A percentile compares a stretch with the other conserved stretches of the same genome.
phyloP scores from a whole-genome alignment of 495 filamentous ascomycete genomes.

The Viridothelium virens region DNA sequence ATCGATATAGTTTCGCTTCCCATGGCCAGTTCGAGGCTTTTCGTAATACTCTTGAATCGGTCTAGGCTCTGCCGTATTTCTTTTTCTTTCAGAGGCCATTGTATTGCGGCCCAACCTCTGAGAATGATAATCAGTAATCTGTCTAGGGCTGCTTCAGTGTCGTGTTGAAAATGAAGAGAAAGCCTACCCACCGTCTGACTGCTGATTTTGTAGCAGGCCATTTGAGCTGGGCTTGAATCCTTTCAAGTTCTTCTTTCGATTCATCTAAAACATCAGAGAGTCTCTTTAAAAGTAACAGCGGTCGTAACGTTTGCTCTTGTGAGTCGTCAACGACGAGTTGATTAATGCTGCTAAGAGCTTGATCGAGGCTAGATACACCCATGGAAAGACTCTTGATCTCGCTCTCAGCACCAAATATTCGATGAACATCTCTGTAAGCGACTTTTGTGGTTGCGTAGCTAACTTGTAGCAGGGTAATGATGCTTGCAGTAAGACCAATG shows the following conservation, averaged over 20 bases:
- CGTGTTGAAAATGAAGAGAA: neutral
- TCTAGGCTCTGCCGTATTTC: conserved; percentile 1
- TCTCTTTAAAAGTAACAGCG: neutral
- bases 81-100: conserved; percentile 8
- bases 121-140: neutral
- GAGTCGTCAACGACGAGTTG: neutral
- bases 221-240: neutral
- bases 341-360: conserved; percentile 1
- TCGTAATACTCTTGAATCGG: neutral
- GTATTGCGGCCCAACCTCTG: neutral
- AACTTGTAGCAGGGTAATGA: neutral
- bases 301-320: neutral
- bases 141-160: neutral
- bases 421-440: conserved; percentile 4
- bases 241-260: neutral
- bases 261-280: neutral
- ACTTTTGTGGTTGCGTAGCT: neutral
- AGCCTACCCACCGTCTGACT: neutral
- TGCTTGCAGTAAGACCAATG: conserved; percentile 2
- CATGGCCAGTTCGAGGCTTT: neutral
- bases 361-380: neutral
- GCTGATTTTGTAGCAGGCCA: conserved; percentile 1
- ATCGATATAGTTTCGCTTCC: neutral
- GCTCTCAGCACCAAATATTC: neutral
- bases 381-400: neutral